Base-by-base conservation (phyloP, 2,329 filamentous ascomycete species). In the Aspergillus carbonarius region DNA sequence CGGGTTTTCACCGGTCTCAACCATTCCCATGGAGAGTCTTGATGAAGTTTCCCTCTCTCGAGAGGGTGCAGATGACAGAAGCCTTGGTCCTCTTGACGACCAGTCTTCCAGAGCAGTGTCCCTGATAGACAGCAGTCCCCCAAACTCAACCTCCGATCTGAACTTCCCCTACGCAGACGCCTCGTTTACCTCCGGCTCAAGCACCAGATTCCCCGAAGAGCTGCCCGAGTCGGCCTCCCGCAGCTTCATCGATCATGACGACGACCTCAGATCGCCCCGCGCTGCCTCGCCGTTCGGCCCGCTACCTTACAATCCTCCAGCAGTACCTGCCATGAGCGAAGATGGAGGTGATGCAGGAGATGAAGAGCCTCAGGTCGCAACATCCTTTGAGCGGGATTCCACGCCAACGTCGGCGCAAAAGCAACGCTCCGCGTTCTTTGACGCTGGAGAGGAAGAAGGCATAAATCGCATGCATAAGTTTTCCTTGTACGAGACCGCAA, bases 401-500 rank as follows among this genome's bases (percentile, higher is more conserved):
- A 74, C 74, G 1, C 71, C 74, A 2, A 70, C 72, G 12, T 71
- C 70, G 2, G 67, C 74, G 2, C 76, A 76, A 54, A 75, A 75
- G 53, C 74, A 73, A 42, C 72, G 72, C 44, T 72, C 70, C 5
- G 71, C 70, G 4, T 59, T 71, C 47, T 70, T 75, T 17, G 70
- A 71, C 50, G 72, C 70, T 10, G 72, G 74, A 12, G 72, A 74
- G 10, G 78, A 80, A 57, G 77, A 82, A 55, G 79, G 79, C 1
- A 76, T 83, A 46, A 80, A 78, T 58, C 81, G 80, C 56, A 96
- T 99, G 92, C 92, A 97, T 80, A 96, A 95, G 70, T 98, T 96
- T 76, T 95, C 91, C n/a, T 79, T 99, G 20, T 98, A 99, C 76
- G 95, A 99, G 79, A 99, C 95, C 3, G 90, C 91, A 12, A 92